These are phyloP conservation scores for Phytophthora melonis DNA, from an alignment of 352 stramenopile genomes.

Conservation along the genomic window DNA sequence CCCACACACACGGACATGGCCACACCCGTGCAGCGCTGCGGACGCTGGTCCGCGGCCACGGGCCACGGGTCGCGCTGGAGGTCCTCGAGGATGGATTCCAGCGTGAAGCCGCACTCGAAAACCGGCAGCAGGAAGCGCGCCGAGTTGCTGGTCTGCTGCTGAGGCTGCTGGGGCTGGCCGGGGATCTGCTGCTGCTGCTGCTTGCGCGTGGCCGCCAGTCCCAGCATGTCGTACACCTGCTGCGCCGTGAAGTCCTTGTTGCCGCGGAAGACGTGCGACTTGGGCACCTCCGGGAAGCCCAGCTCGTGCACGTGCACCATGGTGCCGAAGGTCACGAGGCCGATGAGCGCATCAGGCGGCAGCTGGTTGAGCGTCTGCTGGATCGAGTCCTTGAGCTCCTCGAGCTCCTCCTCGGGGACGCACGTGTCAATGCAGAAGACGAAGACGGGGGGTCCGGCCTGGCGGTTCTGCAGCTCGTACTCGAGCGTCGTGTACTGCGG, in stretches of 20 bases:
- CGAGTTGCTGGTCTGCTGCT: constrained; percentile 87
- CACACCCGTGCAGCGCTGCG: constrained; percentile 96
- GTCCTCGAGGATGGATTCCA: constrained; percentile 99
- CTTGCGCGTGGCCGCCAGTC: constrained; percentile 80
- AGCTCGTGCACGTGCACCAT: constrained; percentile 99
- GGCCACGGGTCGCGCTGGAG: constrained; percentile 98
- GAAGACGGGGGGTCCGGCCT: constrained; percentile 97
- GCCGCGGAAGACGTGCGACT: constrained; percentile 98
- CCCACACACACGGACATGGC: constrained; percentile 97
- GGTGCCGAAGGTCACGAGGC: constrained; percentile 99
- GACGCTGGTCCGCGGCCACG: constrained; percentile 95
- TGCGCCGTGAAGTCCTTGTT: constrained; percentile 98
- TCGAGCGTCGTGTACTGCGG: constrained; percentile 99
- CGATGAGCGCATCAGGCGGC: constrained; percentile 97
- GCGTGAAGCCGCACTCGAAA: constrained; percentile 96
- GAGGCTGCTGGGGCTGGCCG: constrained; percentile 70
- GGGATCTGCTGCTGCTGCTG: constrained; percentile 59
- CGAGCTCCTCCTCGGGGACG: constrained; percentile 96
- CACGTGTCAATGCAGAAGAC: constrained; percentile 99
- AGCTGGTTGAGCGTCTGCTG: constrained; percentile 98
- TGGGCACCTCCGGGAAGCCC: constrained; percentile 95
- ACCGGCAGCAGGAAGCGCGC: constrained; percentile 97
- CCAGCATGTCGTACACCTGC: constrained; percentile 97
- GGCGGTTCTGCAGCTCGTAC: constrained; percentile 96
- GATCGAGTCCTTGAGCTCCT: constrained; percentile 98